phyloP scores from a whole-genome alignment of 2,329 filamentous ascomycete genomes.

The Colletotrichum sp. region DNA sequence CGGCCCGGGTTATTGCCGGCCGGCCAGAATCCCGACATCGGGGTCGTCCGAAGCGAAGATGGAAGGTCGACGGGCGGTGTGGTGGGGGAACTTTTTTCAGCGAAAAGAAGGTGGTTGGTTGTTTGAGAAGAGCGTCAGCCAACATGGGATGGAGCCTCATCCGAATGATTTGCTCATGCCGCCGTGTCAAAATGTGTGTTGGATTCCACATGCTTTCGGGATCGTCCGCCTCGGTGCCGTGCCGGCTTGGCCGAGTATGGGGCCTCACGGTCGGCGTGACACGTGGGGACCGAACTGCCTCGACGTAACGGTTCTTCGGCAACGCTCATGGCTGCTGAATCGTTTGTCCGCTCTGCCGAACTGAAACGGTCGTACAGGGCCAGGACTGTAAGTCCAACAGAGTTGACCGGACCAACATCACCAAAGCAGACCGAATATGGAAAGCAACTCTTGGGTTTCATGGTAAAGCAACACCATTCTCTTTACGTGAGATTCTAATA shows the following conservation, averaged over 20 bases:
- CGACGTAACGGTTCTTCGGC: neutral
- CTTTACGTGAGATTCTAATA: neutral
- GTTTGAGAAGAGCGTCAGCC: neutral
- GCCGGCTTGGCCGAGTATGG: neutral
- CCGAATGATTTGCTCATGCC: neutral
- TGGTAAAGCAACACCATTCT: neutral
- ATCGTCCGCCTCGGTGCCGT: slow-evolving; percentile 1
- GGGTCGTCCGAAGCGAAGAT: neutral
- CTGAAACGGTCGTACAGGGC: neutral
- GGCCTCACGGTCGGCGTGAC: neutral
- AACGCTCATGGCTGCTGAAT: neutral
- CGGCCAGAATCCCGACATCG: slow-evolving; percentile 11
- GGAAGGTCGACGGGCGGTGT: neutral
- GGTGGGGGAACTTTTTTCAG: neutral
- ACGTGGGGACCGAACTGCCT: neutral
- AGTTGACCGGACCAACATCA: neutral
- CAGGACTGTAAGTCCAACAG: neutral
- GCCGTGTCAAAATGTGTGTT: neutral
- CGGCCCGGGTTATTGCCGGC: slow-evolving; percentile 15
- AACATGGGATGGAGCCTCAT: neutral
- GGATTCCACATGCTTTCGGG: neutral
- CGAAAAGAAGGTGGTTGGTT: neutral
- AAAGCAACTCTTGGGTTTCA: neutral
- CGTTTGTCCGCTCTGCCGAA: neutral
- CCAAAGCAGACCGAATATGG: neutral